These are phyloP conservation scores for Triangularia verruculosa DNA, from an alignment of 2,329 filamentous ascomycete genomes.

Conservation along the genomic window DNA sequence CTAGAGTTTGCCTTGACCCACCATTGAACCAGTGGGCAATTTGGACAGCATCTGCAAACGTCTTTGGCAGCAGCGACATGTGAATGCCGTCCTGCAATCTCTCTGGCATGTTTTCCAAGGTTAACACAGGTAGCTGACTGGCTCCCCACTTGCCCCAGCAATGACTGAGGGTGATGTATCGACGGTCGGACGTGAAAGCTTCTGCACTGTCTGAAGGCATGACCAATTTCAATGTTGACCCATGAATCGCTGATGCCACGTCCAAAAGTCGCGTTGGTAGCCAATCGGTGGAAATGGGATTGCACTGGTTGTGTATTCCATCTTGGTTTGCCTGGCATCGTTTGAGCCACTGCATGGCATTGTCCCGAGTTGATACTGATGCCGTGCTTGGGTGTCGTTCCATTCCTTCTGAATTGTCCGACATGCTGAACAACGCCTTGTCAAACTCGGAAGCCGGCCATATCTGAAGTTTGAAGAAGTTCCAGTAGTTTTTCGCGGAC, in stretches of 20 bases:
- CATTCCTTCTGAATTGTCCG: not conserved
- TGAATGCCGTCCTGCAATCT: constrained; percentile 3
- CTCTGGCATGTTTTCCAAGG: constrained; percentile 12
- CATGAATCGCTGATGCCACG: constrained; percentile 5
- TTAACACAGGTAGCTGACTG: constrained; percentile 3
- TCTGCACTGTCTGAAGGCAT: not conserved
- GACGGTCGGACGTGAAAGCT: not conserved
- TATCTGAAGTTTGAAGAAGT: constrained; percentile 15
- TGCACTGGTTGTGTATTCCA: constrained; percentile 13
- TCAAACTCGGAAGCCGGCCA: constrained; percentile 8
- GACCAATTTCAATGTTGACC: constrained; percentile 1
- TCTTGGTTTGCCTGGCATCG: constrained; percentile 14
- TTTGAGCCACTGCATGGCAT: constrained; percentile 11
- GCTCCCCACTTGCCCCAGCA: constrained; percentile 27
- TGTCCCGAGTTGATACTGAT: constrained; percentile 8
- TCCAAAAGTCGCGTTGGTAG: constrained; percentile 17
- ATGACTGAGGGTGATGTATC: constrained; percentile 30
- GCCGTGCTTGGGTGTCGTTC: constrained; percentile 3
- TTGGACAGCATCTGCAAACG: constrained; percentile 30
- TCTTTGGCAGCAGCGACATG: constrained; percentile 19
- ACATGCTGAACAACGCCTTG: not conserved
- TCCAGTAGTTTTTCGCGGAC: constrained; percentile 15
- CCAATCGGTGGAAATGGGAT: not conserved
- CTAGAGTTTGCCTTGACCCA: constrained; percentile 15
- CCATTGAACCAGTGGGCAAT: constrained; percentile 21